Evolutionary conservation across 177 flowering plant genomes (phyloP).

Genomic region (Vitis hybrid): DNA sequence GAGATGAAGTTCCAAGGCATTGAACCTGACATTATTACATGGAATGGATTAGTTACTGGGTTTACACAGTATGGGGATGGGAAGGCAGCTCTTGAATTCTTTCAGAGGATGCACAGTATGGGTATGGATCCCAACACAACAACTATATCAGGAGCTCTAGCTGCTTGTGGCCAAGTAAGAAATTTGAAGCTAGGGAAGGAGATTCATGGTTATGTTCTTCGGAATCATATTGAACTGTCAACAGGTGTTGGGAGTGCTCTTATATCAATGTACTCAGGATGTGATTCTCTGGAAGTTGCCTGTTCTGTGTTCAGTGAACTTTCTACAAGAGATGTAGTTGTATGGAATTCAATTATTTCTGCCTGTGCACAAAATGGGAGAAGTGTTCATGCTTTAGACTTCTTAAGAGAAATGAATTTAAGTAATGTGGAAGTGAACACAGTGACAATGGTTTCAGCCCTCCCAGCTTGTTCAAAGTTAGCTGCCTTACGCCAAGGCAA

Average conservation of each 20-base stretch:
- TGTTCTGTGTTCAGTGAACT: slow-evolving; percentile 30
- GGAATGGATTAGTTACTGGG: slow-evolving; percentile 44
- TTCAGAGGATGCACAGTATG: slow-evolving; percentile 23
- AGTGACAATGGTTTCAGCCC: slow-evolving; percentile 33
- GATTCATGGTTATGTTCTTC: slow-evolving; percentile 31
- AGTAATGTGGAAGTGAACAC: slow-evolving; percentile 23
- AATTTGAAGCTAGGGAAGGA: slow-evolving; percentile 33
- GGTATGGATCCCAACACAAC: slow-evolving; percentile 22
- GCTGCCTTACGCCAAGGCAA: slow-evolving; percentile 34
- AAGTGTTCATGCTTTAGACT: slow-evolving; percentile 24
- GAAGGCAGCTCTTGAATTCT: slow-evolving; percentile 33
- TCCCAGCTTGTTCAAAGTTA: slow-evolving; percentile 36
- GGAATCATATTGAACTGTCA: slow-evolving; percentile 31
- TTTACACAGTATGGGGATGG: slow-evolving; percentile 34
- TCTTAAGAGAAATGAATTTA: slow-evolving; percentile 28
- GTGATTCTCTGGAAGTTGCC: slow-evolving; percentile 23
- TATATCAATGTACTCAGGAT: slow-evolving; percentile 42
- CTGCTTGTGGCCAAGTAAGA: slow-evolving; percentile 36
- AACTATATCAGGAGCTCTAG: slow-evolving; percentile 33
- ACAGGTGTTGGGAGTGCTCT: slow-evolving; percentile 47
- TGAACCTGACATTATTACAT: slow-evolving; percentile 33
- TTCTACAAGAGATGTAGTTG: slow-evolving; percentile 28
- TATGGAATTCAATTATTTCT: slow-evolving; percentile 43
- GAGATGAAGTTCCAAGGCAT: slow-evolving; percentile 31
- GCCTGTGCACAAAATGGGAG: slow-evolving; percentile 30